A percentile compares a stretch with the other conserved stretches of the same genome.
These are phyloP conservation scores for Backusella mclennaniae DNA, from an alignment of 192 early-diverging fungal genomes.

Conservation along the genomic window DNA sequence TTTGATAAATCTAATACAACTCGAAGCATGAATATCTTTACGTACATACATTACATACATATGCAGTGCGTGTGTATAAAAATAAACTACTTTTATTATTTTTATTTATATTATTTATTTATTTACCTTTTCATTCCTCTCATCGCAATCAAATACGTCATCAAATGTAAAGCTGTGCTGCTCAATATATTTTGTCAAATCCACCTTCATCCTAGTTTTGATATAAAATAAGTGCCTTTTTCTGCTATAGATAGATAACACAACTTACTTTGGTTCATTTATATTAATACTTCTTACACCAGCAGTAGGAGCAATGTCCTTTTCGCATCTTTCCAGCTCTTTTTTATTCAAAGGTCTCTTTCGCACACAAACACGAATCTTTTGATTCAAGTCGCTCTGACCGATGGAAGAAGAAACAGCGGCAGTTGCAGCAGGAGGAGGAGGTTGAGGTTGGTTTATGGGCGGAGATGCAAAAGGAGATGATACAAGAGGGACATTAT, in stretches of 20 bases:
- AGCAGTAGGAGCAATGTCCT: slow-evolving; percentile 77
- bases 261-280: slow-evolving; percentile 88
- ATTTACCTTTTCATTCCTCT: slow-evolving; percentile 79
- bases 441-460: background rate
- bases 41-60: background rate
- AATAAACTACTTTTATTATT: background rate
- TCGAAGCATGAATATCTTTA: background rate
- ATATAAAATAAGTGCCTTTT: background rate
- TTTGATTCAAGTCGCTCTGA: slow-evolving; percentile 65
- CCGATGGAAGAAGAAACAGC: background rate
- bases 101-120: slow-evolving; percentile 1
- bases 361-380: slow-evolving; percentile 95
- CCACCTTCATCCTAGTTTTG: slow-evolving; percentile 77
- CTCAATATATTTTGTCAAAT: slow-evolving; percentile 95
- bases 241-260: background rate
- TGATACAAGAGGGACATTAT: slow-evolving; percentile 13
- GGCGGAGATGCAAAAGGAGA: slow-evolving; percentile 11
- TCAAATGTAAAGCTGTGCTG: slow-evolving; percentile 95
- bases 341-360: slow-evolving; percentile 92
- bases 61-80: background rate
- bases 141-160: slow-evolving; percentile 88
- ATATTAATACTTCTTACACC: slow-evolving; percentile 75
- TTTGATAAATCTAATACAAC: slow-evolving; percentile 54
- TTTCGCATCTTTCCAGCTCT: slow-evolving; percentile 76
- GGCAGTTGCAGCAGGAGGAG: background rate